Base-by-base conservation (phyloP, 2,329 filamentous ascomycete genomes). In the Pleomassaria siparia region DNA sequence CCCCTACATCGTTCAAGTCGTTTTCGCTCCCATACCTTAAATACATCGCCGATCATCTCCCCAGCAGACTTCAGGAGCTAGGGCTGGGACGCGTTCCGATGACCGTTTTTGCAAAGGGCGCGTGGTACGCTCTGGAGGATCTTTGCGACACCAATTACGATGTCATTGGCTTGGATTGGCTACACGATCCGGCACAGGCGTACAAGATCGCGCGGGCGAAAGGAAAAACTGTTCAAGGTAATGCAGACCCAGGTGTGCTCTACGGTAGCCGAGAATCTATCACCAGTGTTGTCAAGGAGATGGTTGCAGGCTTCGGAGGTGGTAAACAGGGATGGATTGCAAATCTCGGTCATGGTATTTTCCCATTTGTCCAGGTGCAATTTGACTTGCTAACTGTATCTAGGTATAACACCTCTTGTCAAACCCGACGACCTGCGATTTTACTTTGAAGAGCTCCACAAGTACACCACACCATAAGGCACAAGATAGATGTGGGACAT, bases 51-150 rank as follows among this genome's bases (percentile, higher is more conserved):
- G 78, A 87, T 58, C 82, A 91, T 58, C 80, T 99, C 3, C 92
- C 92, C 1, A 79, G 77, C 59, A 85, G 84, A 51, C 75, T 97
- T 47, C 76, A 81, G 59, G 87, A 89, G 67, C 79, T 95, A 66
- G 85, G 85, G 0, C 74, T 92, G 43, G 88, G 91, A 48, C 79
- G 77, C 10, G 92, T 99, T 2, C 94, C 94, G 2, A 96, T 97
- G 91, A 95, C 91, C 4, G 91, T 97, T 20, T 99, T 99, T 71
- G 91, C 94, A 28, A 99, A 99, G 77, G 94, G 94, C 10, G 92
- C 94, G 10, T 97, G 94, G 89, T 94, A 95, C 72, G 90, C 91
- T 3, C 79, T 99, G 40, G 89, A 96, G 59, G 85, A 88, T 25
- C 82, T 94, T 16, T 96, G 91, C 75, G 78, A 91, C 63, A 82